Conservation (phyloP, 805 yeast species). For the Jamesozyma spencerorum region DNA sequence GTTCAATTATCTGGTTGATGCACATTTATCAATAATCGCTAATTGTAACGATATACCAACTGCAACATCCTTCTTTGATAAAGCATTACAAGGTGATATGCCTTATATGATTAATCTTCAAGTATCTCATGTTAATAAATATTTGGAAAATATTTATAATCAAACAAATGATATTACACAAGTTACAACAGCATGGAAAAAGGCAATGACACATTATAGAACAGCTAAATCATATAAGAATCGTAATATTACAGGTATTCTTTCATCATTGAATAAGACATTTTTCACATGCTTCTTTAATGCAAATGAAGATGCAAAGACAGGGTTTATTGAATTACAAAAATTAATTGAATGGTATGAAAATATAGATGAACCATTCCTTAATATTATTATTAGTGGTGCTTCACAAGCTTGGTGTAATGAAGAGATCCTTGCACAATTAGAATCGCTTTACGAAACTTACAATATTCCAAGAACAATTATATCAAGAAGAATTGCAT, state of each 20-base stretch:
- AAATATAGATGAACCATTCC: slow-evolving; percentile 53
- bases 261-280: slow-evolving; percentile 56
- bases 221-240: neutral
- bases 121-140: slow-evolving; percentile 56
- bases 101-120: slow-evolving; percentile 62
- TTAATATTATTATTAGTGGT: slow-evolving; percentile 54
- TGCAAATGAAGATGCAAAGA: slow-evolving; percentile 35
- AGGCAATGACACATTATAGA: slow-evolving; percentile 8
- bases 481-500: slow-evolving; percentile 57
- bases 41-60: slow-evolving; percentile 57
- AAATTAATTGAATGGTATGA: slow-evolving; percentile 44
- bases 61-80: slow-evolving; percentile 61
- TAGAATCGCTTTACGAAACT: slow-evolving; percentile 45
- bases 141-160: slow-evolving; percentile 48
- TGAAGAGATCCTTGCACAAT: slow-evolving; percentile 46
- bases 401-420: slow-evolving; percentile 56
- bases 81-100: slow-evolving; percentile 54
- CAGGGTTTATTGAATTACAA: slow-evolving; percentile 46
- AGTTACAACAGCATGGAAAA: slow-evolving; percentile 49
- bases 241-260: slow-evolving; percentile 44
- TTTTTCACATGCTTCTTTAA: slow-evolving; percentile 57
- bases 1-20: slow-evolving; percentile 46
- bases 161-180: slow-evolving; percentile 44
- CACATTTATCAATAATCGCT: slow-evolving; percentile 68
- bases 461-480: slow-evolving; percentile 49